Evolutionary conservation across 1,284 basidiomycete genomes (phyloP).

Genomic region (Ceratobasidium sp.): DNA sequence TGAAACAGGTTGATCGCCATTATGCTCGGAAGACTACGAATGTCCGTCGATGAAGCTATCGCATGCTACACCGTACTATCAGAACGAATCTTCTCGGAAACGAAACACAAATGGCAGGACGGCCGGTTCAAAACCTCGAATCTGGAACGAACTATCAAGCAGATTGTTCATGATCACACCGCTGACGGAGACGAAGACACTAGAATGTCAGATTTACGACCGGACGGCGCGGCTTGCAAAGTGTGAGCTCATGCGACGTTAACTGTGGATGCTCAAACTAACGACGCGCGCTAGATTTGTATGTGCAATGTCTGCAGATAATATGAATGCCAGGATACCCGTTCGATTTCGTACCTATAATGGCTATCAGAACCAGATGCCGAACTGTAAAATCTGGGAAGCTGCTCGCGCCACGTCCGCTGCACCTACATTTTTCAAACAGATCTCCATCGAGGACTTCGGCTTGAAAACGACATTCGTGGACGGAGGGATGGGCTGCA

Average conservation of each 20-base stretch:
- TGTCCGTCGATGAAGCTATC: slow-evolving; percentile 12
- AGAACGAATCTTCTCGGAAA: slow-evolving; percentile 3
- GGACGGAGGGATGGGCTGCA: slow-evolving; percentile 11
- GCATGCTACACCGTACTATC: not conserved
- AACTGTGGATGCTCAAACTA: not conserved
- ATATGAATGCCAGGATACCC: slow-evolving; percentile 8
- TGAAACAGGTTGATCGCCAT: slow-evolving; percentile 19
- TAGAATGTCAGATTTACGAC: not conserved
- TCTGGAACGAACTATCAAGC: not conserved
- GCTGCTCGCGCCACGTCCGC: slow-evolving; percentile 38
- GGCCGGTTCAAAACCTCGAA: slow-evolving; percentile 10
- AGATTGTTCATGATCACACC: not conserved
- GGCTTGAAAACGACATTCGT: not conserved
- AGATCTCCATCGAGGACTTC: not conserved
- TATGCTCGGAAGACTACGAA: slow-evolving; percentile 22
- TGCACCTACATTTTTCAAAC: slow-evolving; percentile 36
- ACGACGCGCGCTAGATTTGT: not conserved
- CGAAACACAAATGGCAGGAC: not conserved
- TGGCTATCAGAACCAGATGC: not conserved
- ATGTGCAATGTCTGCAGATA: slow-evolving; percentile 15
- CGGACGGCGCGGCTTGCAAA: not conserved
- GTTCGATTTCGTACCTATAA: slow-evolving; percentile 11
- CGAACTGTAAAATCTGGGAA: slow-evolving; percentile 38
- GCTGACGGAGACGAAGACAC: not conserved
- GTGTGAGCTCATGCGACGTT: not conserved